These are phyloP conservation scores for Bondarzewia mesenterica DNA, from an alignment of 1,284 basidiomycete species.

Conservation along the genomic window DNA sequence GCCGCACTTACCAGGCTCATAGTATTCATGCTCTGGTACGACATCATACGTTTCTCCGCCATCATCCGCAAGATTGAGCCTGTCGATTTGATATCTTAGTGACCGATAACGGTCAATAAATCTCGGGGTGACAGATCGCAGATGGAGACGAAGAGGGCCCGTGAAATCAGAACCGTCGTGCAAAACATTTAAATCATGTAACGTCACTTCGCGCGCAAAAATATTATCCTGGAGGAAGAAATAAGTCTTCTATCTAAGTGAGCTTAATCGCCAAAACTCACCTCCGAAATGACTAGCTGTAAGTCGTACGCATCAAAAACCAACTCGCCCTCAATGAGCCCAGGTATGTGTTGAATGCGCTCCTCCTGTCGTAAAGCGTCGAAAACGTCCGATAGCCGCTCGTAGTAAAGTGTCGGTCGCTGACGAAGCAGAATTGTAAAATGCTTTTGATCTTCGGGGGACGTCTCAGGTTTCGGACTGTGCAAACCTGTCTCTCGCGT, in stretches of 20 bases:
- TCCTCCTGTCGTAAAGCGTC: conserved; percentile 59
- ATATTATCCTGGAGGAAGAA: conserved; percentile 52
- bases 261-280: conserved; percentile 21
- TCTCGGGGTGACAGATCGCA: conserved; percentile 44
- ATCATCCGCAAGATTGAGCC: conserved; percentile 28
- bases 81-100: conserved; percentile 50
- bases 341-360: conserved; percentile 34
- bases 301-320: conserved; percentile 62
- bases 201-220: conserved; percentile 59
- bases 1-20: neutral
- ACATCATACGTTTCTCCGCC: conserved; percentile 4
- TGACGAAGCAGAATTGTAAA: conserved; percentile 42
- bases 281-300: conserved; percentile 57
- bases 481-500: conserved; percentile 17
- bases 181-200: conserved; percentile 65
- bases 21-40: neutral
- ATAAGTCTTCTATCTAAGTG: neutral
- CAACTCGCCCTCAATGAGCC: conserved; percentile 51
- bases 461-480: conserved; percentile 18
- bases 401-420: conserved; percentile 64
- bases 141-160: conserved; percentile 56
- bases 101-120: conserved; percentile 62
- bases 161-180: conserved; percentile 56
- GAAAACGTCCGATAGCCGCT: conserved; percentile 59
- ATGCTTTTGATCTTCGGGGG: neutral